Evolutionary conservation across 2,329 filamentous ascomycete genomes (phyloP), one percentile per base, ranked within the genome.

Genomic region (Diaporthe citri): DNA sequence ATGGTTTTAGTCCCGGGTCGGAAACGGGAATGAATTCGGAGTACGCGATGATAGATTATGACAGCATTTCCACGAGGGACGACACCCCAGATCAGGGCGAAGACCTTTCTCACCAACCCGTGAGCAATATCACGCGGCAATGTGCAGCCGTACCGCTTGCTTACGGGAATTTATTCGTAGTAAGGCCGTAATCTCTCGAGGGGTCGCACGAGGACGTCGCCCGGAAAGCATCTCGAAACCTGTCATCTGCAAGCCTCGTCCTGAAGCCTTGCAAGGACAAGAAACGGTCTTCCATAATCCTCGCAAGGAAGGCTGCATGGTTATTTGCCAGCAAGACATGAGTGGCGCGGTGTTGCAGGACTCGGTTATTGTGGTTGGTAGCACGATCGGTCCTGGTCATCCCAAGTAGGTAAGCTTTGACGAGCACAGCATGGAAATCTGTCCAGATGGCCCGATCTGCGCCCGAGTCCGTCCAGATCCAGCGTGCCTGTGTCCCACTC

Each of bases 361-460:
- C 75, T 74, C 70, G 64, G 57, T 31, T 73, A 55, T 71, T 39
- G 64, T 60, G 74, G 55, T 52, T 72, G 51, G 80, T 82, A 20
- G 75, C 77, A 83, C 80, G 77, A 79, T 78, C 79, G 77, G 78
- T 67, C 77, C 77, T 75, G 78, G 77, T 76, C 77, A 75, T 81
- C 84, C 84, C 79, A 84, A 82, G 82, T 81, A 78, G 84, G 84
- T 78, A 85, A 82, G 81, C 79, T 75, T 84, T 83, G 82, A 83
- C 82, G 84, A 85, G 78, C 79, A 83, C 79, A 77, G 76, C 80
- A 81, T 77, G 57, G 41, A 46, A 17, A 41, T 41, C 67, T 43
- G 72, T 46, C 22, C 56, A 8, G 48, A 64, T 59, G 31, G 70
- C 36, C 46, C 59, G 71, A 60, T 62, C 43, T 75, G 67, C 69